These are phyloP conservation scores for Phialemoniopsis sp. DNA, from an alignment of 2,329 filamentous ascomycete genomes.

Conservation along the genomic window DNA sequence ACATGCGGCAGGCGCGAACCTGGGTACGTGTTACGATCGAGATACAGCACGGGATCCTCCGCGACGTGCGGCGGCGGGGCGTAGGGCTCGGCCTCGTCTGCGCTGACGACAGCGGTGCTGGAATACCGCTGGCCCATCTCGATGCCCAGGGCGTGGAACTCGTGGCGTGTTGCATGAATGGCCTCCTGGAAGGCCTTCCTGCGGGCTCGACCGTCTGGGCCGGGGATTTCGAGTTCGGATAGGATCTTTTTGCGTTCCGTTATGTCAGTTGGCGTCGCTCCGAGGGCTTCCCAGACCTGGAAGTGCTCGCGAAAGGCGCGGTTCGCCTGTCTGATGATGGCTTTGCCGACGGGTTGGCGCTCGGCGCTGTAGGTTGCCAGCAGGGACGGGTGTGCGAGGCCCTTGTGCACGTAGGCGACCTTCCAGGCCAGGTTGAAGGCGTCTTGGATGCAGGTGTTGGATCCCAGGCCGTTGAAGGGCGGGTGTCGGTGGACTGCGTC, in stretches of 20 bases:
- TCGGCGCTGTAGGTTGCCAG: slow-evolving; percentile 39
- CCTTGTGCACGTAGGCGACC: slow-evolving; percentile 36
- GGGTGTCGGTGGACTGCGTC: slow-evolving; percentile 57
- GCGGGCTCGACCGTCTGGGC: slow-evolving; percentile 28
- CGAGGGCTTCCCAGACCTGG: slow-evolving; percentile 39
- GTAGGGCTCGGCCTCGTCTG: slow-evolving; percentile 29
- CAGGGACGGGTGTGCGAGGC: slow-evolving; percentile 28
- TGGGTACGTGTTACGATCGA: slow-evolving; percentile 49
- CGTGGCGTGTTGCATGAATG: slow-evolving; percentile 36
- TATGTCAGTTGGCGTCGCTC: slow-evolving; percentile 30
- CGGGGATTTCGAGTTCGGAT: slow-evolving; percentile 33
- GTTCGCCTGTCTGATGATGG: slow-evolving; percentile 51
- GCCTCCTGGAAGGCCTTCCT: slow-evolving; percentile 32
- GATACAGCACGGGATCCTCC: slow-evolving; percentile 25
- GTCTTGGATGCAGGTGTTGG: slow-evolving; percentile 56
- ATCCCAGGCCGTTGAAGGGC: slow-evolving; percentile 51
- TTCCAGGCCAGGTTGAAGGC: slow-evolving; percentile 55
- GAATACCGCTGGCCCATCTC: slow-evolving; percentile 57
- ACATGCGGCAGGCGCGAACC: slow-evolving; percentile 58
- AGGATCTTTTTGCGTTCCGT: slow-evolving; percentile 31
- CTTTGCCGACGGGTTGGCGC: slow-evolving; percentile 42
- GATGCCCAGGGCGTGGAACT: slow-evolving; percentile 51
- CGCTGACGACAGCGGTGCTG: slow-evolving; percentile 32
- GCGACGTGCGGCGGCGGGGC: slow-evolving; percentile 14
- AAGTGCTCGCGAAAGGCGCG: slow-evolving; percentile 49